Conservation (phyloP, 768 basidiomycete genomes). For the Phaffia tasmanica region DNA sequence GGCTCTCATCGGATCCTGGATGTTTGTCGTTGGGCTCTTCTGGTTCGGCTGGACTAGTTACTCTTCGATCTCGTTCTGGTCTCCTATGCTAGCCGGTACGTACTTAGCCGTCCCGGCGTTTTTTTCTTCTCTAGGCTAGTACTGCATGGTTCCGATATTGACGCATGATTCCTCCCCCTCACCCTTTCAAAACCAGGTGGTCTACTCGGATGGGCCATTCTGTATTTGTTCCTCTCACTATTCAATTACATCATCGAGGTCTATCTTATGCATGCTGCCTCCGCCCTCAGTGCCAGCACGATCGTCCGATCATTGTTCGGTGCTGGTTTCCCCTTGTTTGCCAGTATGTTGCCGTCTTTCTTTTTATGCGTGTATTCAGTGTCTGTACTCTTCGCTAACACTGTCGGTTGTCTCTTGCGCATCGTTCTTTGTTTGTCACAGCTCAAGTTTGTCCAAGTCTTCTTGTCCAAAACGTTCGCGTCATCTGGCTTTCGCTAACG, state of each 20-base stretch:
- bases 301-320: conserved; percentile 34
- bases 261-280: conserved; percentile 40
- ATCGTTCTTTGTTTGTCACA: background rate
- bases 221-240: conserved; percentile 36
- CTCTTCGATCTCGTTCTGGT: conserved; percentile 34
- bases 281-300: conserved; percentile 39
- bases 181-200: conserved; percentile 26
- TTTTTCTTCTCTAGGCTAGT: too few species aligned
- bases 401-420: background rate
- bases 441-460: background rate
- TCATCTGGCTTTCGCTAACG: background rate
- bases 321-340: conserved; percentile 11
- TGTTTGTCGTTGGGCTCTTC: conserved; percentile 19
- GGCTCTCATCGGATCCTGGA: background rate
- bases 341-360: background rate
- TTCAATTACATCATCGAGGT: conserved; percentile 39
- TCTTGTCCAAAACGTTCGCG: background rate
- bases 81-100: conserved; percentile 31
- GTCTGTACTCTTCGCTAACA: background rate
- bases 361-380: background rate
- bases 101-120: too few species aligned
- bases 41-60: conserved; percentile 24
- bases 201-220: conserved; percentile 33
- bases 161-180: too few species aligned
- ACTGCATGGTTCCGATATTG: too few species aligned